Conservation (phyloP, 768 basidiomycete species). For the Russula sp. region DNA sequence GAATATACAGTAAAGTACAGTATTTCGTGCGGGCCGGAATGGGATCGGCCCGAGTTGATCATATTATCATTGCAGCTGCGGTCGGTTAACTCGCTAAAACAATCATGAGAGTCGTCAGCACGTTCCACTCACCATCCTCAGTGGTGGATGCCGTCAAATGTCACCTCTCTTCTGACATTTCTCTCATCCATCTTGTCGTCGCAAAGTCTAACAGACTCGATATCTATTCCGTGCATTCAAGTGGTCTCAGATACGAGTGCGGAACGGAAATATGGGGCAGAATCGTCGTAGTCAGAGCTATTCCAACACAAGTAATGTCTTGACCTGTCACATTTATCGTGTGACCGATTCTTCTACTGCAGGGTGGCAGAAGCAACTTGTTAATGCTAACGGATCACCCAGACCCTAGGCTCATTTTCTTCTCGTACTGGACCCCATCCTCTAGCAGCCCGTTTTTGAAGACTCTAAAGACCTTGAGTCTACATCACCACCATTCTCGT, state of each 20-base stretch:
- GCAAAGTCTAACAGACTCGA: conserved; percentile 63
- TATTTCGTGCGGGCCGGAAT: too few relatives aligned
- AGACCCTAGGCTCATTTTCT: conserved; percentile 62
- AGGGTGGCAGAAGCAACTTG: conserved; percentile 39
- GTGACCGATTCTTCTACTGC: background rate
- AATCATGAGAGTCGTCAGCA: conserved; percentile 55
- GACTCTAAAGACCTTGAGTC: conserved; percentile 41
- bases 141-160: conserved; percentile 67
- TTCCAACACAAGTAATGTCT: conserved; percentile 48
- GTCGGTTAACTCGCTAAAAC: background rate
- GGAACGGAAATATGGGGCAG: conserved; percentile 64
- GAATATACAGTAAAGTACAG: too few relatives aligned
- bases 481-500: conserved; percentile 54
- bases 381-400: conserved; percentile 72
- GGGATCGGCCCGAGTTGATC: background rate
- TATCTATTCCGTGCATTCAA: conserved; percentile 56
- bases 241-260: conserved; percentile 57
- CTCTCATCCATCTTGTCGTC: conserved; percentile 59
- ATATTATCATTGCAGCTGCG: too few relatives aligned
- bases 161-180: conserved; percentile 43
- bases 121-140: conserved; percentile 72
- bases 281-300: conserved; percentile 48
- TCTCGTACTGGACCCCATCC: conserved; percentile 42
- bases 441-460: conserved; percentile 33
- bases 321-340: background rate